Evolutionary conservation across 352 stramenopile species (phyloP).

Genomic region (Blastocystis sp.): DNA sequence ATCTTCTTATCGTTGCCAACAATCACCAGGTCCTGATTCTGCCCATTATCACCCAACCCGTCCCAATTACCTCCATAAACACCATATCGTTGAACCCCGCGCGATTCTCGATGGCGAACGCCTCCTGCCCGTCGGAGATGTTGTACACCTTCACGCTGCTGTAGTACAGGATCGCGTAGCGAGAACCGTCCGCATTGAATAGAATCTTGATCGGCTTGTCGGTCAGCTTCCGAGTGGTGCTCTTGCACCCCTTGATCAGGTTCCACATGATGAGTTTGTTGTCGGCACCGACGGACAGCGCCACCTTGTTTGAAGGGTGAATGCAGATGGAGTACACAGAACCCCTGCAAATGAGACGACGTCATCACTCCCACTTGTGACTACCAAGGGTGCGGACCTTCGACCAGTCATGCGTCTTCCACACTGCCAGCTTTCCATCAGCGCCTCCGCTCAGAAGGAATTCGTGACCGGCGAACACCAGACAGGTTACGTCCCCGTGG

Average conservation of each 20-base stretch:
- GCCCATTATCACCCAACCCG: neutral
- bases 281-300: conserved; percentile 84
- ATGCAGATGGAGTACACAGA: conserved; percentile 84
- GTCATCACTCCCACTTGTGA: neutral
- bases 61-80: conserved; percentile 15
- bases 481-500: conserved; percentile 80
- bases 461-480: conserved; percentile 85
- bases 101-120: conserved; percentile 7
- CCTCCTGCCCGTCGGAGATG: conserved; percentile 23
- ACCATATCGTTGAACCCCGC: conserved; percentile 47
- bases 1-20: conserved; percentile 70
- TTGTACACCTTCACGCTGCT: conserved; percentile 32
- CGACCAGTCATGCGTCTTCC: conserved; percentile 87
- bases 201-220: conserved; percentile 79
- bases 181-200: conserved; percentile 74
- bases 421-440: conserved; percentile 87
- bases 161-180: conserved; percentile 28
- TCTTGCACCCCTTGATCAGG: conserved; percentile 85
- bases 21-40: conserved; percentile 52
- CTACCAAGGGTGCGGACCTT: conserved; percentile 85
- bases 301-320: conserved; percentile 86
- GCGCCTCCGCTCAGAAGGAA: conserved; percentile 85
- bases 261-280: conserved; percentile 88
- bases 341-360: conserved; percentile 76
- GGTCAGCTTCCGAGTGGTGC: conserved; percentile 84